Evolutionary conservation across 139 green algal genomes (phyloP), one percentile per base, ranked within the genome.

Genomic region (Nannochloris sp.): DNA sequence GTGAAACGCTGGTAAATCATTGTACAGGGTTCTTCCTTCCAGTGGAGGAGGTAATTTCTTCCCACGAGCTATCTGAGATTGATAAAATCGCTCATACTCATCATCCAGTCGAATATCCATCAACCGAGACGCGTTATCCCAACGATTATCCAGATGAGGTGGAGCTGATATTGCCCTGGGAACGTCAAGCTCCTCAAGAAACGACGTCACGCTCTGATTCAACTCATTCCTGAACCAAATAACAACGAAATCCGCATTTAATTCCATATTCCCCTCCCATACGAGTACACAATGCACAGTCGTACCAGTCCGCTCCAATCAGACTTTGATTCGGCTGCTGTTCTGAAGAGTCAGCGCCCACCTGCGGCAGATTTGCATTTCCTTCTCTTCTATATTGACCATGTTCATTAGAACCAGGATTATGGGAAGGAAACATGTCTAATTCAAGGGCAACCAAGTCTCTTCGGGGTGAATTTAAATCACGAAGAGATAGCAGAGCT

Each of bases 51-150:
- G 88, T 20, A 95, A 79, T 72, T 90, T 90, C 33, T 75, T 75
- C 49, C 87, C 80, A 16, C 74, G 76, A 48, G 84, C 84, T 14
- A 79, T 65, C 48, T 77, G 62, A 8, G 66, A 53, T 17, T 62
- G 48, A 65, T 88, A 89, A 50, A 90, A 93, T 20, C 68, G 68
- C 5, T 82, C 79, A 62, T 95, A 95, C 51, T 94, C 85, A 60
- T 94, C 88, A 53, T 95, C 88, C 60, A 82, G 85, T 5, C 87
- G 82, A 20, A 93, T 89, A 62, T 94, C 86, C 28, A 53, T 62
- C 46, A 53, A 65, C 11, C 51, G 33, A 40, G 33, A 40, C 33
- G 33, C 33, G 11, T 48, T 62, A 46, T 37, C 70, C 78, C 76
- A 85, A 16, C 77, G 75, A 43, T 93, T 82, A 53, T 87, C 68